phyloP scores from a whole-genome alignment of 2,329 filamentous ascomycete species.

The Microascus cirrosus region DNA sequence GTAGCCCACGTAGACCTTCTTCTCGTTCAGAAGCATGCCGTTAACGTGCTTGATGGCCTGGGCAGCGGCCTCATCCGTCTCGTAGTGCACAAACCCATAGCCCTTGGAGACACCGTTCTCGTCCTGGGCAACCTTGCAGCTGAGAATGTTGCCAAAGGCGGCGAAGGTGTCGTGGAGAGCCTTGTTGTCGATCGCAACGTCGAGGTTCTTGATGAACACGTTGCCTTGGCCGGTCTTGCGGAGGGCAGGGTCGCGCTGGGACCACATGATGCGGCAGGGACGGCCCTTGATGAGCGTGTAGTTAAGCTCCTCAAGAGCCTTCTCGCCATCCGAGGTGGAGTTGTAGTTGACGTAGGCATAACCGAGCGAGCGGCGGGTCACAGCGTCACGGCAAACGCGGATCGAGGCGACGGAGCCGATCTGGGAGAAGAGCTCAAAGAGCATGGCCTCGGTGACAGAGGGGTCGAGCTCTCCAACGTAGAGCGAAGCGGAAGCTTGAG shows the following conservation, averaged over 20 bases:
- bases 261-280: conserved; percentile 99
- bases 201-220: conserved; percentile 99
- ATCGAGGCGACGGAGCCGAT: conserved; percentile 98
- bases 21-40: conserved; percentile 99
- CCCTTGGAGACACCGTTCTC: conserved; percentile 96
- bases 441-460: conserved; percentile 98
- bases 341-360: conserved; percentile 99
- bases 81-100: conserved; percentile 99
- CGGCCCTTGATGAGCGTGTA: conserved; percentile 99
- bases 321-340: conserved; percentile 90
- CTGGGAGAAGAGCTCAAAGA: conserved; percentile 99
- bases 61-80: conserved; percentile 93
- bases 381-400: conserved; percentile 97
- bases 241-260: conserved; percentile 94
- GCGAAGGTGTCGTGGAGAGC: conserved; percentile 98
- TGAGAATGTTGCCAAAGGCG: conserved; percentile 97
- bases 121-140: conserved; percentile 98
- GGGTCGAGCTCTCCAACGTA: conserved; percentile 98
- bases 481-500: conserved; percentile 91
- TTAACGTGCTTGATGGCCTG: conserved; percentile 99
- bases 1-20: conserved; percentile 99
- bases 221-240: conserved; percentile 99
- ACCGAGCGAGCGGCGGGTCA: conserved; percentile 94
- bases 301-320: conserved; percentile 97
- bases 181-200: conserved; percentile 99